Conservation (phyloP, 768 basidiomycete species). For the Epithele typhae region DNA sequence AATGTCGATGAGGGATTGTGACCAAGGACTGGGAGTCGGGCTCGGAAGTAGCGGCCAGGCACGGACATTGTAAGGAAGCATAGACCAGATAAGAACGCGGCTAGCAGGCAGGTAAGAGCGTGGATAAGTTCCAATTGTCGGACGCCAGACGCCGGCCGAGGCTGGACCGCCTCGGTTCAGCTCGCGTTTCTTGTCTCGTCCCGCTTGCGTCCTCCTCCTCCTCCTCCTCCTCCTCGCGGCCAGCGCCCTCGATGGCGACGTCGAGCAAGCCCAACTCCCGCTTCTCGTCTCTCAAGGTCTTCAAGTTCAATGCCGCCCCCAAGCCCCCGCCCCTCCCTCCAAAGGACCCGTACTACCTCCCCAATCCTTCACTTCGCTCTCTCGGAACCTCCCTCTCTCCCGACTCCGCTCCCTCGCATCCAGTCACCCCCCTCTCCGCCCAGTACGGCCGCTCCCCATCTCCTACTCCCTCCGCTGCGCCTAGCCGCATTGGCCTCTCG, state of each 20-base stretch:
- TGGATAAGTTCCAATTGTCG: too few relatives aligned
- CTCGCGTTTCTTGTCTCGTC: too few relatives aligned
- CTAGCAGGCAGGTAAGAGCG: too few relatives aligned
- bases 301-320: constrained; percentile 31
- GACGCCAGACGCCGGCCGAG: too few relatives aligned
- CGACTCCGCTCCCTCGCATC: constrained; percentile 30
- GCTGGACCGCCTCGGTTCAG: too few relatives aligned
- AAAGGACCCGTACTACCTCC: constrained; percentile 53
- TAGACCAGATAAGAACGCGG: too few relatives aligned
- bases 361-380: constrained; percentile 36
- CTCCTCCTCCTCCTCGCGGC: constrained; percentile 1
- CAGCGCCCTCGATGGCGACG: constrained; percentile 20
- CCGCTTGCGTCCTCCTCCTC: too few relatives aligned
- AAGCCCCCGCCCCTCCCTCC: constrained; percentile 59
- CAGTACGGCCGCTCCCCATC: constrained; percentile 29
- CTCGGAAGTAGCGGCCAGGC: too few relatives aligned
- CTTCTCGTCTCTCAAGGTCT: constrained; percentile 38
- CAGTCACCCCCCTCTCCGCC: constrained; percentile 21
- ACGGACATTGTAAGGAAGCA: too few relatives aligned
- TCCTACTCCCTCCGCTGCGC: constrained; percentile 22
- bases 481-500: constrained; percentile 15
- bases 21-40: too few relatives aligned
- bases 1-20: too few relatives aligned
- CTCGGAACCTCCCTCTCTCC: constrained; percentile 43
- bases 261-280: constrained; percentile 31